Base-by-base conservation (phyloP, 306 rosid species). In the Parietaria judaica region DNA sequence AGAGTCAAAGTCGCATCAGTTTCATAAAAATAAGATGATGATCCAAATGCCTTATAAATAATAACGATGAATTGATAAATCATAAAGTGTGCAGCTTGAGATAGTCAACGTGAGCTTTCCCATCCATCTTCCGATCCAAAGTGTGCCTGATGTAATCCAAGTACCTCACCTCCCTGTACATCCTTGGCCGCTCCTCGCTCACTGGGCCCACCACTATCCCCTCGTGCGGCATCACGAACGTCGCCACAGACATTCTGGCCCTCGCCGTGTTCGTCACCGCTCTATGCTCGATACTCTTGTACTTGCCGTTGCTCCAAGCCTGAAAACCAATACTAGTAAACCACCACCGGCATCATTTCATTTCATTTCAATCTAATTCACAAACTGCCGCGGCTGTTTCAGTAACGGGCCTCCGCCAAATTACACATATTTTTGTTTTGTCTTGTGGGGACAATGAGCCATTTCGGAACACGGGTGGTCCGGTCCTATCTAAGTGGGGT, bases 271-370 rank as follows among this genome's bases (percentile, higher is more conserved):
- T 81, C 51, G 76, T 60, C 36, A 77, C 60, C 14, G 64, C 79
- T 69, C 70, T 81, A 35, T 78, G 83, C 31, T 79, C 82, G 44
- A 67, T 23, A 68, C 80, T 82, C 66, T 62, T 79, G 74, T 82
- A 71, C 56, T 58, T 76, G 1, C 78, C 80, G 60, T 79, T 82
- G 37, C 80, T 82, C 84, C 74, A 82, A 56, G 72, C 77, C 87
- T 82, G 74, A 31, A 66, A 54, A 14, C 48, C 39, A 14, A 35
- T 11, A 4, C 4, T 7, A 39, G 13, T 13, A 59, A 31, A 50
- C 44, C 44, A 4, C 44, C 7, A 39, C 44, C 7, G n/a, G n/a
- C n/a, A n/a, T n/a, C n/a, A n/a, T n/a, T n/a, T 23, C 31, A 23
- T 23, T 23, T 23, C 31, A 23, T 23, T 23, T 23, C 2, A 23